Conservation (phyloP, 2,329 filamentous ascomycete species). For the Colletotrichum sansevieriae region DNA sequence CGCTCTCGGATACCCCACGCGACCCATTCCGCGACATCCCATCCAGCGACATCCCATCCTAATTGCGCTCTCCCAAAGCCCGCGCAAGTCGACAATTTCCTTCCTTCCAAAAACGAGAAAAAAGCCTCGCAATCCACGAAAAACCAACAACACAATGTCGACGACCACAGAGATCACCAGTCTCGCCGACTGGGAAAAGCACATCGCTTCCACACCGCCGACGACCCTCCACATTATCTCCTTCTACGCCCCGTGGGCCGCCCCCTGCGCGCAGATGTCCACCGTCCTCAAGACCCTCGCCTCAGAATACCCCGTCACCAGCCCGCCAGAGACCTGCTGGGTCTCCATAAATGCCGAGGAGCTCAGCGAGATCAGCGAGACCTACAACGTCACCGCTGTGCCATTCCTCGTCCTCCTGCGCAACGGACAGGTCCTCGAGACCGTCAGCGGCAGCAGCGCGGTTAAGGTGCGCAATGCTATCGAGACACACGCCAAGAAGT, state of each 20-base stretch:
- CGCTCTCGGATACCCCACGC: slow-evolving; percentile 14
- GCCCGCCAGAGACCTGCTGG: slow-evolving; percentile 80
- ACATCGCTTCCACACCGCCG: slow-evolving; percentile 74
- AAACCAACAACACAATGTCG: slow-evolving; percentile 68
- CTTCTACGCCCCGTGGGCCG: slow-evolving; percentile 97
- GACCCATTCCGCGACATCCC: slow-evolving; percentile 8
- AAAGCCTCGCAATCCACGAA: slow-evolving; percentile 23
- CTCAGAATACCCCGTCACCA: slow-evolving; percentile 80
- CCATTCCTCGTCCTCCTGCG: slow-evolving; percentile 90
- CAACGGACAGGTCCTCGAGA: slow-evolving; percentile 81
- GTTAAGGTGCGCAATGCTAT: slow-evolving; percentile 87
- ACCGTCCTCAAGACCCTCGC: slow-evolving; percentile 88
- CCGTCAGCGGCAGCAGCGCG: slow-evolving; percentile 90
- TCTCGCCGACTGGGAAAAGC: slow-evolving; percentile 78
- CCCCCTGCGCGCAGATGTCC: slow-evolving; percentile 94
- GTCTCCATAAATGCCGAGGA: slow-evolving; percentile 95
- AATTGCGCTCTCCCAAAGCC: slow-evolving; percentile 10
- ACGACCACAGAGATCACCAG: slow-evolving; percentile 82
- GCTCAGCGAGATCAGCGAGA: slow-evolving; percentile 89
- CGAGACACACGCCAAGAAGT: slow-evolving; percentile 79
- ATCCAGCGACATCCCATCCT: not conserved
- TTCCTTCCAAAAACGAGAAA: not conserved
- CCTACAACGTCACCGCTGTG: slow-evolving; percentile 94
- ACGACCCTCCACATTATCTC: slow-evolving; percentile 86
- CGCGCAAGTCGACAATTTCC: not conserved